Base-by-base conservation (phyloP, 2,329 filamentous ascomycete genomes). In the Venturia asperata region DNA sequence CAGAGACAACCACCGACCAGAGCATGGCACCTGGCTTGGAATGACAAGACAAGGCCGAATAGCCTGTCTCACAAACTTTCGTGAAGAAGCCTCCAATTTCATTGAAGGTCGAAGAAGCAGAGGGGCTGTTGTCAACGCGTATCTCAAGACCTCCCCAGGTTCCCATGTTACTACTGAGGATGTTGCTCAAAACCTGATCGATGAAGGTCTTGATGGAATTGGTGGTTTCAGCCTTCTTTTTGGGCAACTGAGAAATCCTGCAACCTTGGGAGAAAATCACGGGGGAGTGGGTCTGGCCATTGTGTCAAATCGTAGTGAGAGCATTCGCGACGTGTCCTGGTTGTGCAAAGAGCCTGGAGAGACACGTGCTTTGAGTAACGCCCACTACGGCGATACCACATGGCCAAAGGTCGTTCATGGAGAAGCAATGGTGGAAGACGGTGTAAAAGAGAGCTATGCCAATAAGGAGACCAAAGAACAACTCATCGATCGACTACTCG, bases 151-250 rank as follows among this genome's bases (percentile, higher is more conserved):
- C 17, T 70, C 77, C 7, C 74, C 77, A 2, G 71, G 74, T 3
- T 70, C 70, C 56, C 66, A 71, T 17, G 76, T 81, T 65, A 73
- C 73, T 2, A 80, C 83, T 0, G 77, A 80, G 39, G 74, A 79
- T 2, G 86, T 85, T 67, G 82, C 83, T 2, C 75, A 78, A 67
- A 72, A 79, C 17, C 78, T 87, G 69, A 79, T 87, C 39, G 78
- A 82, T 56, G 80, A 81, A 45, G 78, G 79, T 5, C 80, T 84
- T 9, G 77, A 81, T 67, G 80, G 83, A 66, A 83, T 86, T 0
- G 85, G 85, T 1, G 85, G 85, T 0, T 87, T 87, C 72, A 87
- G 83, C 67, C 74, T 88, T 9, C 78, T 85, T 1, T 87, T 85
- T 71, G 85, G 85, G 0, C 75, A 79, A 63, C 72, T 85, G 34